Conservation (phyloP, 1,284 basidiomycete genomes). For the Cutaneotrichosporon sp. region DNA sequence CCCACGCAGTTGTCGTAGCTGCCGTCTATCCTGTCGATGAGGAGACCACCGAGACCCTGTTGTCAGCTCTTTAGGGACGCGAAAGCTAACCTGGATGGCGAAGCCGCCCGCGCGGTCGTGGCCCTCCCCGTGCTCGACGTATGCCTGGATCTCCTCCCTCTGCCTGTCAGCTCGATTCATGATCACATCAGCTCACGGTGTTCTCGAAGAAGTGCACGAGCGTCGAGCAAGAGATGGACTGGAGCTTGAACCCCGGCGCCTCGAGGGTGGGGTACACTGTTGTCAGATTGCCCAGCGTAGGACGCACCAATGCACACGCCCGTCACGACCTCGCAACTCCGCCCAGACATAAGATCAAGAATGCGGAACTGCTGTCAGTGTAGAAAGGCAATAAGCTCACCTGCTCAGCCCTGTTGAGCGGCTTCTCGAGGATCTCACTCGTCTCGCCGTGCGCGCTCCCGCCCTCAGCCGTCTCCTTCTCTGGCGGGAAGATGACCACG, state of each 20-base stretch:
- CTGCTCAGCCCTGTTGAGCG: constrained; percentile 76
- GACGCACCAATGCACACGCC: constrained; percentile 74
- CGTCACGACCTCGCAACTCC: constrained; percentile 86
- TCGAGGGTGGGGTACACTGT: constrained; percentile 78
- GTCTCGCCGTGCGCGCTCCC: constrained; percentile 37
- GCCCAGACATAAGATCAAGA: constrained; percentile 70
- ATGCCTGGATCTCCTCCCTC: constrained; percentile 67
- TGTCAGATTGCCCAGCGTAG: background rate
- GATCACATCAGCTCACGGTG: constrained; percentile 58
- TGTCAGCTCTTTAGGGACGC: background rate
- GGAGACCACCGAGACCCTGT: constrained; percentile 75
- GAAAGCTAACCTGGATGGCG: constrained; percentile 77
- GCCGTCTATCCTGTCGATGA: constrained; percentile 83
- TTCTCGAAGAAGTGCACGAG: constrained; percentile 79
- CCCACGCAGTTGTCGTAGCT: constrained; percentile 93
- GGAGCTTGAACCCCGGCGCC: constrained; percentile 81
- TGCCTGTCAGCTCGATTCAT: constrained; percentile 18
- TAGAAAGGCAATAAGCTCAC: too few relatives aligned
- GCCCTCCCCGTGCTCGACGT: constrained; percentile 86
- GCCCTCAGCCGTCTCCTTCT: constrained; percentile 59
- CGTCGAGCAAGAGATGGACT: constrained; percentile 81
- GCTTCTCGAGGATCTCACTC: constrained; percentile 73
- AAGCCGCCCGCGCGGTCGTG: constrained; percentile 91
- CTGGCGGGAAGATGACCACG: constrained; percentile 77
- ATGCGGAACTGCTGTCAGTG: constrained; percentile 17